phyloP scores from a whole-genome alignment of 208 protist species.

The Wallacemonas sp. region DNA sequence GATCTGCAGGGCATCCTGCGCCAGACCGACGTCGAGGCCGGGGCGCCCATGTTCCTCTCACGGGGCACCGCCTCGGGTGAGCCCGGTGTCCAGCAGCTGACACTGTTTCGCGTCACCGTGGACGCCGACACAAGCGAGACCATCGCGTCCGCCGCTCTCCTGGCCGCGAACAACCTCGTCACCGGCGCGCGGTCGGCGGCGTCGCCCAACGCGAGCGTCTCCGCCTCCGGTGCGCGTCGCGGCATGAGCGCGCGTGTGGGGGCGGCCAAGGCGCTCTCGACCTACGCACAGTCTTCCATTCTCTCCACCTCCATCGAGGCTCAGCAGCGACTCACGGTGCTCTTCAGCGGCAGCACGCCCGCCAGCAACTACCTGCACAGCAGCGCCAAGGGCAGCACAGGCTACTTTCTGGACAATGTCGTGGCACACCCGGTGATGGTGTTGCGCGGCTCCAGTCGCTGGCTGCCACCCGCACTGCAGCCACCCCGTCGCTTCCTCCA shows the following conservation, averaged over 20 bases:
- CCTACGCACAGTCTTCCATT: conserved; percentile 13
- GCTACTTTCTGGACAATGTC: conserved; percentile 9
- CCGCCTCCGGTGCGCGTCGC: conserved; percentile 4
- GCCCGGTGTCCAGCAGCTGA: conserved; percentile 54
- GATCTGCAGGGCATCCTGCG: conserved; percentile 44
- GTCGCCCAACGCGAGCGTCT: background rate
- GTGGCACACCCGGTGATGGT: conserved; percentile 12
- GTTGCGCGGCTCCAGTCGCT: conserved; percentile 37
- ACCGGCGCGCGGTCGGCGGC: background rate
- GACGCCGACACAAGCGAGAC: conserved; percentile 7
- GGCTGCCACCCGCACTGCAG: conserved; percentile 66
- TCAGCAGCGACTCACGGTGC: background rate
- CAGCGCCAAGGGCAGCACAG: conserved; percentile 8
- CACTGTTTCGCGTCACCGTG: conserved; percentile 37
- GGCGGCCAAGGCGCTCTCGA: background rate
- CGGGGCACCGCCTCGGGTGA: conserved; percentile 48
- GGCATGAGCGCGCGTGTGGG: conserved; percentile 5
- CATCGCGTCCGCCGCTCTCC: background rate
- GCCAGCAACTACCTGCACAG: conserved; percentile 13
- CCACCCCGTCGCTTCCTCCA: conserved; percentile 65
- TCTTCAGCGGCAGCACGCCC: conserved; percentile 26
- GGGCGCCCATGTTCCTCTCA: conserved; percentile 41
- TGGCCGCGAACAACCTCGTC: background rate
- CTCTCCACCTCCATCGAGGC: background rate
- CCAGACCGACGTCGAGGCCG: conserved; percentile 22